Evolutionary conservation across 2,329 filamentous ascomycete species (phyloP), one percentile per base, ranked within the genome.

Genomic region (Corinectria fuckeliana): DNA sequence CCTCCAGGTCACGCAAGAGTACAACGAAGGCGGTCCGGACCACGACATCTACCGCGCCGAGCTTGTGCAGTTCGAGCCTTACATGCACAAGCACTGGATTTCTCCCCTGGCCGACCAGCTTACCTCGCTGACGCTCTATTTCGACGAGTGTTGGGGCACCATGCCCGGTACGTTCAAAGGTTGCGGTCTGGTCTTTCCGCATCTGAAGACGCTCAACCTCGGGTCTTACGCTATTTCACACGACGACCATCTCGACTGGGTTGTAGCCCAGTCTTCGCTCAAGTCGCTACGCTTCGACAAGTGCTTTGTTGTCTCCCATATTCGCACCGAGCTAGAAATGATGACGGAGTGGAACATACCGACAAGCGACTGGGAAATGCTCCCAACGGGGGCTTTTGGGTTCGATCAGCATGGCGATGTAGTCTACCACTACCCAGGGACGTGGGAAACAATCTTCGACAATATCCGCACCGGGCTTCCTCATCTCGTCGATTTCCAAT

Each of bases 241-340:
- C 3, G 16, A 67, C 13, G 60, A 70, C 6, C 68, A 73, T 1
- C 63, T 70, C 11, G 65, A 69, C 5, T 73, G 69, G 71, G 61
- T 72, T 0, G 51, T 70, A 2, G 9, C 45, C 0, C 64, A 66
- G 6, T 20, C 39, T 3, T 53, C 65, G 1, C 53, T 71, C 0
- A 49, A 14, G 1, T 38, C 21, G 0, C 50, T 71, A 1, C 26
- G 50, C 0, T 23, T 71, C 2, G 39, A 62, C 11, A 38, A 10
- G 1, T 70, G 66, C 32, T 5, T 55, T 47, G 41, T 62, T 36
- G 42, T 39, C 0, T 62, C 65, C 0, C 56, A 68, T 6, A 49
- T 56, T 2, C 9, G 16, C 5, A 36, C 45, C 2, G 2, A 16
- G 0, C 21, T 26, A 1, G 5, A 34, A 0, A 21, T 39, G 0